Evolutionary conservation across 2,329 filamentous ascomycete genomes (phyloP), one percentile per base, ranked within the genome.

Genomic region (Diaporthe eres): DNA sequence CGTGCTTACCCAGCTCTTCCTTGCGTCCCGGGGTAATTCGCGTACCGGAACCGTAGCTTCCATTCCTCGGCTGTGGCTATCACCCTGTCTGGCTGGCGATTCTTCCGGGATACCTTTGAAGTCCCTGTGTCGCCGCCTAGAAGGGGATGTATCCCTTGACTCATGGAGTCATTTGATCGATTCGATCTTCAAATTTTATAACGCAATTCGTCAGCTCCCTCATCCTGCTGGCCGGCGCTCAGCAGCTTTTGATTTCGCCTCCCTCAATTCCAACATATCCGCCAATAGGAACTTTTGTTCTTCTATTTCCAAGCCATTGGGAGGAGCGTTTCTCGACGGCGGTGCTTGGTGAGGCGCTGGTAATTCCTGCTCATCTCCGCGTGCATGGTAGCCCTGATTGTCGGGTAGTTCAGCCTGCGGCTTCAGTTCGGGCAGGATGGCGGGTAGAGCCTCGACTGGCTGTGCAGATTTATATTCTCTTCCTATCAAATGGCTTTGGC

Each of bases 241-340:
- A 37, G 42, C 61, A 13, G 61, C 47, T 19, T 25, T 67, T 70
- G 73, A 60, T 28, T 61, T 75, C 25, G 72, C 39, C 58, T 75
- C 44, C n/a, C 73, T 74, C 55, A 77, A 42, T 9, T 58, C 42
- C 47, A 77, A 31, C 5, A 77, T 73, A n/a, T 77, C 75, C 19
- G 75, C 58, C 70, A 77, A 13, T 8, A 77, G 49, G 19, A 77
- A 77, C 31, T 77, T 77, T 34, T 77, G 75, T 51, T 77, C 75
- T 17, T 77, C 75, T 19, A 77, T 73, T 25, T 77, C 75, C 6
- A 67, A 47, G 17, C 75, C 75, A 25, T 77, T 74, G 4, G 73
- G 75, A 12, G 73, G 75, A 25, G 49, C 60, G 28, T 77, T 71
- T n/a, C 75, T 63, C 25, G 61, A 55, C 1, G 58, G 60, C 3